These are phyloP conservation scores for Aspergillus sp. DNA, from an alignment of 2,329 filamentous ascomycete species.

Conservation along the genomic window DNA sequence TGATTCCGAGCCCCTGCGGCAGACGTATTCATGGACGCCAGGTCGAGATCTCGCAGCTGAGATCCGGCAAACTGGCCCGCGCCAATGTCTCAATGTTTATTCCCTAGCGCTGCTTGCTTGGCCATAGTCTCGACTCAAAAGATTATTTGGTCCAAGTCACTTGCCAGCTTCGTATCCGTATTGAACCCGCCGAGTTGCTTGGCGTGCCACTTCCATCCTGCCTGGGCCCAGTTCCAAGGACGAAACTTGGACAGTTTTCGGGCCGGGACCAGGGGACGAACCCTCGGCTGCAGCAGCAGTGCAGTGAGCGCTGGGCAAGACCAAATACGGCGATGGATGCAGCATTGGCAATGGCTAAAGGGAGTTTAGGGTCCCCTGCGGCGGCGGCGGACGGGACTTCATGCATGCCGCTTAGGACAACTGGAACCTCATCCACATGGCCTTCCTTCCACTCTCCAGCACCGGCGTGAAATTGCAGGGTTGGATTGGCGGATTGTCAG, in stretches of 20 bases:
- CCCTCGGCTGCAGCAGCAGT: too few relatives aligned
- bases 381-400: too few relatives aligned
- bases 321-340: too few relatives aligned
- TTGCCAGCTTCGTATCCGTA: constrained; percentile 2
- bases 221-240: not conserved
- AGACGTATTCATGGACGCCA: too few relatives aligned
- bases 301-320: too few relatives aligned
- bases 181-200: not conserved
- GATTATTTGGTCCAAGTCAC: not conserved
- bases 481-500: not conserved
- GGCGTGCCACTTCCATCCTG: not conserved
- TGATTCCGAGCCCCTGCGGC: too few relatives aligned
- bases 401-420: not conserved
- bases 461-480: constrained; percentile 1
- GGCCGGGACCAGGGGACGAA: not conserved
- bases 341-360: too few relatives aligned
- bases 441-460: not conserved
- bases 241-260: not conserved
- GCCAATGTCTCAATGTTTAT: not conserved
- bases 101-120: not conserved
- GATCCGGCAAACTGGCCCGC: too few relatives aligned
- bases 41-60: too few relatives aligned
- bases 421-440: not conserved
- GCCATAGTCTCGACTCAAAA: not conserved
- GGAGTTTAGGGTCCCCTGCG: too few relatives aligned